phyloP scores from a whole-genome alignment of 345 rosid species.

The Turritis glabra region DNA sequence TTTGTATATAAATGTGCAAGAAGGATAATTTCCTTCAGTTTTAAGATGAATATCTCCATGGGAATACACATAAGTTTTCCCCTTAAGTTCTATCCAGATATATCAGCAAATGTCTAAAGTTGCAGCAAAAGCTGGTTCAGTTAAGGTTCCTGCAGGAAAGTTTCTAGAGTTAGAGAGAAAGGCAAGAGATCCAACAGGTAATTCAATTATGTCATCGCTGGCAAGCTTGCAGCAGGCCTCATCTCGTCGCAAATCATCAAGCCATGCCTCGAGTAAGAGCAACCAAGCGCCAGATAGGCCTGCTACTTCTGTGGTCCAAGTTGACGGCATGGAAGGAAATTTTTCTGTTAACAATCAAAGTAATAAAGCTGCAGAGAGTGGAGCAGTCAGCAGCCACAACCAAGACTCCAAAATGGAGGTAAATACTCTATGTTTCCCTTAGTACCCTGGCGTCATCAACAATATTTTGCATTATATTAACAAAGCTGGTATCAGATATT shows the following conservation, averaged over 20 bases:
- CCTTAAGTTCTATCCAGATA: constrained; percentile 47
- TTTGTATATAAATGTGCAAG: background rate
- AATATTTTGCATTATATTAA: constrained; percentile 6
- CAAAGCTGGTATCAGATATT: constrained; percentile 67
- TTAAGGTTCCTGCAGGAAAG: constrained; percentile 54
- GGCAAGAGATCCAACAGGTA: constrained; percentile 72
- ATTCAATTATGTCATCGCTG: constrained; percentile 72
- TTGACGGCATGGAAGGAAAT: constrained; percentile 46
- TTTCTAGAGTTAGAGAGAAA: constrained; percentile 57
- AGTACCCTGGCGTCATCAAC: constrained; percentile 59
- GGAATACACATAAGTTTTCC: constrained; percentile 18
- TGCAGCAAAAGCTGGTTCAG: constrained; percentile 56
- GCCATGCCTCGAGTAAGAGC: constrained; percentile 53
- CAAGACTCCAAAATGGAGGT: constrained; percentile 68
- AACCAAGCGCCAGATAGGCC: constrained; percentile 44
- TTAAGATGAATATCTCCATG: background rate
- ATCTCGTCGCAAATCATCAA: constrained; percentile 57
- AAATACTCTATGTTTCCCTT: constrained; percentile 61
- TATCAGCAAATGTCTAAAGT: constrained; percentile 66
- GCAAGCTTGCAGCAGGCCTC: constrained; percentile 62
- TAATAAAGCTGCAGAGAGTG: too few species aligned
- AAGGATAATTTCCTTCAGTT: background rate
- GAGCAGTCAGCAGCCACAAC: constrained; percentile 53
- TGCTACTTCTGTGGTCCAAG: constrained; percentile 42
- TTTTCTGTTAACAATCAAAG: too few species aligned